A percentile compares a stretch with the other conserved stretches of the same genome.
These are phyloP conservation scores for Euphrasia arctica DNA, from an alignment of 305 asterid genomes.

Conservation along the genomic window DNA sequence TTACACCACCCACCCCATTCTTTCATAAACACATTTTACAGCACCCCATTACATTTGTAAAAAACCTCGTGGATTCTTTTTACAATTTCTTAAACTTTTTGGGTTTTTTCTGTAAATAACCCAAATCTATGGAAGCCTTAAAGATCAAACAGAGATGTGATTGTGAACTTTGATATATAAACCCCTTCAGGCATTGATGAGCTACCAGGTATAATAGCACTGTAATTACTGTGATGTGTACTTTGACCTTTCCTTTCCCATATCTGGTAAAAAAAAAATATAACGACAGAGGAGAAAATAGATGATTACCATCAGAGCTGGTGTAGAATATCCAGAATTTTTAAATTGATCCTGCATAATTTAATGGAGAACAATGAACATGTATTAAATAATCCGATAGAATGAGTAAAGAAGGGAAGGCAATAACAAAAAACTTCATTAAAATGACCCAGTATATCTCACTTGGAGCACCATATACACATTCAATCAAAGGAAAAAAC, in stretches of 20 bases:
- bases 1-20: too few relatives aligned
- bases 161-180: not conserved
- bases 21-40: too few relatives aligned
- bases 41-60: too few relatives aligned
- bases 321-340: slow-evolving; percentile 36
- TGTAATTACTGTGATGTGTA: not conserved
- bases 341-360: slow-evolving; percentile 46
- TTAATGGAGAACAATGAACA: slow-evolving; percentile 1
- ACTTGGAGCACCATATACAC: not conserved
- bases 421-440: not conserved
- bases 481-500: not conserved
- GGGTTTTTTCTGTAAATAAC: not conserved
- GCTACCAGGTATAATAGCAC: slow-evolving; percentile 1
- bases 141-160: slow-evolving; percentile 3
- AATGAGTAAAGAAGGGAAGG: not conserved
- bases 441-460: slow-evolving; percentile 2
- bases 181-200: not conserved
- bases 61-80: too few relatives aligned
- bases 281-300: not conserved
- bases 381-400: not conserved
- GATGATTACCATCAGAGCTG: slow-evolving; percentile 34
- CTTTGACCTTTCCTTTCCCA: not conserved
- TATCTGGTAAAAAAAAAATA: slow-evolving; percentile 2
- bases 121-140: not conserved
- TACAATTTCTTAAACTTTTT: too few relatives aligned